Percentiles rank a stretch among this genome's conserved stretches.
Evolutionary conservation across 441 rosid genomes (phyloP).

Genomic region (Pelargonium fulgidum): DNA sequence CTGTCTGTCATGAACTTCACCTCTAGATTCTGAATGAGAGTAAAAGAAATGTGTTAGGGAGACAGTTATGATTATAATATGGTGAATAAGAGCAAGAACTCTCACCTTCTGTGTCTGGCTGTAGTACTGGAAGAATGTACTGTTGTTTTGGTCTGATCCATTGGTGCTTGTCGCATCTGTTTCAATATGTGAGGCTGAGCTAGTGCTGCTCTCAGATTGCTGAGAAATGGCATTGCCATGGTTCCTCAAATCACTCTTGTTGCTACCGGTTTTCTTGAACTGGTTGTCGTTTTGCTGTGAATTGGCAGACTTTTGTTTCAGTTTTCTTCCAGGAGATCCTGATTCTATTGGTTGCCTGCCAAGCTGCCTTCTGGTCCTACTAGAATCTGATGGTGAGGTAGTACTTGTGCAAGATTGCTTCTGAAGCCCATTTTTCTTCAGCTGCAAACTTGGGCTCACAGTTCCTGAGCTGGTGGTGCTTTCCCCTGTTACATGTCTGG

Average conservation of each 20-base stretch:
- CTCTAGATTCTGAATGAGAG: constrained; percentile 42
- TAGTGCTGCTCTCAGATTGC: constrained; percentile 52
- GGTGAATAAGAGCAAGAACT: constrained; percentile 17
- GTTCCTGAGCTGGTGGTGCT: constrained; percentile 31
- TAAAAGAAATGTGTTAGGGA: constrained; percentile 21
- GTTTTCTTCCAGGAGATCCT: constrained; percentile 37
- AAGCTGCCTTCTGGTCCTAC: constrained; percentile 38
- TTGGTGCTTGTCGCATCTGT: constrained; percentile 58
- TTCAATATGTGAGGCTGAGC: constrained; percentile 48
- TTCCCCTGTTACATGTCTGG: constrained; percentile 26
- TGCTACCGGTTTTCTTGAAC: constrained; percentile 41
- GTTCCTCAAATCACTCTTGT: constrained; percentile 40
- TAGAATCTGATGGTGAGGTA: constrained; percentile 38
- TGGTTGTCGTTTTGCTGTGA: constrained; percentile 43
- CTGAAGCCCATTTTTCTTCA: constrained; percentile 45
- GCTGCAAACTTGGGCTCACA: constrained; percentile 43
- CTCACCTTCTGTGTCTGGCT: constrained; percentile 41
- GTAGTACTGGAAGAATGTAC: constrained; percentile 30
- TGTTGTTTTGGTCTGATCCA: constrained; percentile 32
- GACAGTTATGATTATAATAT: constrained; percentile 14
- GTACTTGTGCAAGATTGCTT: constrained; percentile 35
- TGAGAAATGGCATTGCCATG: constrained; percentile 37
- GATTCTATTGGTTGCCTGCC: constrained; percentile 42
- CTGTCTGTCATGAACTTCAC: constrained; percentile 32
- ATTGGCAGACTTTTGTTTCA: constrained; percentile 30